phyloP scores from a whole-genome alignment of 1,284 basidiomycete species.

The Tausonia pullulans region DNA sequence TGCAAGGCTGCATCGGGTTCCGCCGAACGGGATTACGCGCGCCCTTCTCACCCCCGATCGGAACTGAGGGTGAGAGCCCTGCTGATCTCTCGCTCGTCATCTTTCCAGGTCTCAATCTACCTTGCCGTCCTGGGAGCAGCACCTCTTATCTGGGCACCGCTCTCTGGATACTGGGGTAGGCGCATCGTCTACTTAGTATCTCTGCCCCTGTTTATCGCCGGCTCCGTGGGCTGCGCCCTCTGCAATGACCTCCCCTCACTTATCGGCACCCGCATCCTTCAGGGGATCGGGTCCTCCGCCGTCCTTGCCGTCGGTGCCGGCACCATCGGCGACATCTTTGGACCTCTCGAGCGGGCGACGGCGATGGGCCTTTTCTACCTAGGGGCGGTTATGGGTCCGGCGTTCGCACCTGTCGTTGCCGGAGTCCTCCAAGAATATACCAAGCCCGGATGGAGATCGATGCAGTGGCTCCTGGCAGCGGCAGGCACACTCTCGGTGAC shows the following conservation, averaged over 20 bases:
- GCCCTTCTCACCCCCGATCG: constrained; percentile 16
- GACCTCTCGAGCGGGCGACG: constrained; percentile 47
- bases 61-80: neutral
- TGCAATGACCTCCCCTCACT: constrained; percentile 42
- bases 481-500: constrained; percentile 40
- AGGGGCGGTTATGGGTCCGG: constrained; percentile 29
- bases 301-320: constrained; percentile 50
- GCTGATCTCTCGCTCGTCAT: constrained; percentile 22
- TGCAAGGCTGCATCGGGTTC: constrained; percentile 19
- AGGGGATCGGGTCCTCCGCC: constrained; percentile 47
- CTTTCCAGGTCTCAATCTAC: constrained; percentile 42
- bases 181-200: constrained; percentile 41
- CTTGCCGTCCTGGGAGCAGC: constrained; percentile 32
- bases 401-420: constrained; percentile 31
- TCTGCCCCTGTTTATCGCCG: constrained; percentile 50
- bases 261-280: constrained; percentile 51
- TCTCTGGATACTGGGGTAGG: constrained; percentile 42
- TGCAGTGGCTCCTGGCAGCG: constrained; percentile 46
- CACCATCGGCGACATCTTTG: constrained; percentile 54
- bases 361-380: constrained; percentile 53
- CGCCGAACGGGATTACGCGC: constrained; percentile 22
- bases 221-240: constrained; percentile 48
- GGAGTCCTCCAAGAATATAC: constrained; percentile 36
- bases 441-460: constrained; percentile 45
- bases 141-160: constrained; percentile 45